A percentile compares a stretch with the other conserved stretches of the same genome.
Evolutionary conservation across 108 stramenopile species (phyloP).

Genomic region (Nitzschia sp.): DNA sequence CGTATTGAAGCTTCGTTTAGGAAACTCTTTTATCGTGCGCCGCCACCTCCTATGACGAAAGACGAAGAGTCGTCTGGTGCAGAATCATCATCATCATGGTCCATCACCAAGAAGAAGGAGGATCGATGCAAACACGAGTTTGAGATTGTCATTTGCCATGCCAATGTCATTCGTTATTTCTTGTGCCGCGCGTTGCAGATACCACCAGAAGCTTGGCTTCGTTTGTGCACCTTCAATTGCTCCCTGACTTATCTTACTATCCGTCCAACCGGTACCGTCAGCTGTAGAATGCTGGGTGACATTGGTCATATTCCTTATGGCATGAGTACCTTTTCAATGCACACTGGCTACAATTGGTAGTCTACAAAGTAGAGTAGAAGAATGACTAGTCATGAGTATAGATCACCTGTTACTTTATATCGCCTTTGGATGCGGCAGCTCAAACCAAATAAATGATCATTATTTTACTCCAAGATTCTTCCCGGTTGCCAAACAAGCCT

Average conservation of each 20-base stretch:
- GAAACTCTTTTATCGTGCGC: conserved; percentile 84
- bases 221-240: conserved; percentile 90
- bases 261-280: conserved; percentile 82
- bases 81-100: no score
- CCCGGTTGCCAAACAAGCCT: no score
- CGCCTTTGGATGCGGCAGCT: no score
- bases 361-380: neutral
- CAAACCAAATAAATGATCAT: no score
- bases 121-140: conserved; percentile 73
- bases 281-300: conserved; percentile 87
- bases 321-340: conserved; percentile 65
- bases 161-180: conserved; percentile 96
- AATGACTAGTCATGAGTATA: no score
- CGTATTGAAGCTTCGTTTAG: conserved; percentile 88
- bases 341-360: conserved; percentile 86
- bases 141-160: conserved; percentile 94
- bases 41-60: conserved; percentile 26
- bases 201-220: conserved; percentile 91
- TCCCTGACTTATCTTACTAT: conserved; percentile 85
- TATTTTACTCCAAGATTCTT: no score
- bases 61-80: conserved; percentile 3
- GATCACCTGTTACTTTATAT: no score
- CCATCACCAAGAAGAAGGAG: conserved; percentile 19
- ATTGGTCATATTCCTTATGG: conserved; percentile 82
- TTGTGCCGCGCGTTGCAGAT: conserved; percentile 89